phyloP scores from a whole-genome alignment of 179 eudicot species.

The Amaranthus tricolor region DNA sequence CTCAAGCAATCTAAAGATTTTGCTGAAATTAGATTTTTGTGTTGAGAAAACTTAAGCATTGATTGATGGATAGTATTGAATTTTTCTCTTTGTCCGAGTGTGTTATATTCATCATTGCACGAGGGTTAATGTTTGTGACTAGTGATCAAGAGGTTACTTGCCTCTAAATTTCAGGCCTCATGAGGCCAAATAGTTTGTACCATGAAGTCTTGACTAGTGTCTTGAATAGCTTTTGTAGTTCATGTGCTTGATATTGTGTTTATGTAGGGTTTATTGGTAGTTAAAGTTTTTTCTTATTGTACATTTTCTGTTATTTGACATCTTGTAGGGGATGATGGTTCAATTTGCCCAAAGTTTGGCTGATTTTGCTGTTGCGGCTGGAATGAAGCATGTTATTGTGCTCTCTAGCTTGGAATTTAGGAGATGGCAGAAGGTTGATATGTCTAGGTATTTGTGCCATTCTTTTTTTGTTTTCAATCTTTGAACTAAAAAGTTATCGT shows the following conservation, averaged over 20 bases:
- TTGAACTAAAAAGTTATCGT: not conserved
- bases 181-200: not conserved
- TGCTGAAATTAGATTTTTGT: not conserved
- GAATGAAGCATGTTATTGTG: slow-evolving; percentile 74
- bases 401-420: slow-evolving; percentile 95
- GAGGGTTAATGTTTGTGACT: not conserved
- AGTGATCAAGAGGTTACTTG: not conserved
- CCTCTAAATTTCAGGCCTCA: not conserved
- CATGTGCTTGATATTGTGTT: not conserved
- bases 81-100: not conserved
- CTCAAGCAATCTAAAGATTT: not conserved
- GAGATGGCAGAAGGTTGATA: slow-evolving; percentile 75
- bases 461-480: not conserved
- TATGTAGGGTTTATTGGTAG: not conserved
- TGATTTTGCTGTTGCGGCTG: slow-evolving; percentile 75
- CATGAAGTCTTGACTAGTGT: not conserved
- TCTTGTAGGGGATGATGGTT: slow-evolving; percentile 74
- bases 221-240: not conserved
- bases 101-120: not conserved
- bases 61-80: not conserved
- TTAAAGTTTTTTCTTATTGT: not conserved
- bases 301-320: not conserved
- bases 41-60: not conserved
- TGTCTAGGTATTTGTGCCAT: slow-evolving; percentile 63
- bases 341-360: slow-evolving; percentile 83